Evolutionary conservation across 2,329 filamentous ascomycete species (phyloP).

Genomic region (Aspergillus hiratsukae): DNA sequence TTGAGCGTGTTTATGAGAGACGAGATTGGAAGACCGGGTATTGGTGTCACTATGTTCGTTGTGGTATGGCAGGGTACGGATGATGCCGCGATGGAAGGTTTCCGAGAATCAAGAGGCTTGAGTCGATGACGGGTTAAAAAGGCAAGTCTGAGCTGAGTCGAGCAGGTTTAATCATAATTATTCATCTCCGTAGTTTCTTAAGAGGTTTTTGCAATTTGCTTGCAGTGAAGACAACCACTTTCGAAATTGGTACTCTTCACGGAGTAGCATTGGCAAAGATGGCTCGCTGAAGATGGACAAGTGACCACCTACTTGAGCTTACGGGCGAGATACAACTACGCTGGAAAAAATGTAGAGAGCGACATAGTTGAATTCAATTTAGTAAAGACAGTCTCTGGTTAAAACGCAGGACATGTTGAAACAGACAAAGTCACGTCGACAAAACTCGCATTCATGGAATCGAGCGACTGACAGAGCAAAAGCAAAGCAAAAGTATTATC

Average conservation of each 20-base stretch:
- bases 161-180: neutral
- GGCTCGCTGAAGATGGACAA: neutral
- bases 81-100: neutral
- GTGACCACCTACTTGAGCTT: neutral
- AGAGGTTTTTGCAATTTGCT: neutral
- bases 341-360: neutral
- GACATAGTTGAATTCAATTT: neutral
- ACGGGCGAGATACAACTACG: neutral
- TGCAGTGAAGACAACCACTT: neutral
- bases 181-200: neutral
- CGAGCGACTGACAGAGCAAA: constrained; percentile 5
- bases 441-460: neutral
- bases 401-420: neutral
- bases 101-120: neutral
- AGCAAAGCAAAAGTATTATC: constrained; percentile 16
- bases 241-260: neutral
- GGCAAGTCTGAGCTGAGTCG: constrained; percentile 34
- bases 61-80: neutral
- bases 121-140: constrained; percentile 23
- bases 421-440: neutral
- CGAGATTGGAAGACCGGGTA: neutral
- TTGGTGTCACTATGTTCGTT: neutral
- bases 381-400: neutral
- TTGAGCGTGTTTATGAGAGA: neutral
- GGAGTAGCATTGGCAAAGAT: neutral